Evolutionary conservation across 2,329 filamentous ascomycete species (phyloP).

Genomic region (Sporothrix inflata): DNA sequence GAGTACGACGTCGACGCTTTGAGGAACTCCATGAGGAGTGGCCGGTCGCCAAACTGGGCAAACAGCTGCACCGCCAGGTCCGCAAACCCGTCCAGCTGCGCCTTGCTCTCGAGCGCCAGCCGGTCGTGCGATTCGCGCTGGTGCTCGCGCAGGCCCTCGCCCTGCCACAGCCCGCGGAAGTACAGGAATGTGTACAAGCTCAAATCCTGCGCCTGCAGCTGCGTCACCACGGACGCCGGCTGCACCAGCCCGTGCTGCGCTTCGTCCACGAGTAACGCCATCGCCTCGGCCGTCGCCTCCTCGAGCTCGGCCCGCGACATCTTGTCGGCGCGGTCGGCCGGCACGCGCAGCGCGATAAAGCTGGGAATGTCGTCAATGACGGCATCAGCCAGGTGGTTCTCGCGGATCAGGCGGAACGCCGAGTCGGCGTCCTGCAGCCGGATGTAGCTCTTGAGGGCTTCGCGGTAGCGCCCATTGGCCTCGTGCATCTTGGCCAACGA

Average conservation of each 20-base stretch:
- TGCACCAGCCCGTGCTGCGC: slow-evolving; percentile 85
- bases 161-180: slow-evolving; percentile 81
- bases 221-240: slow-evolving; percentile 74
- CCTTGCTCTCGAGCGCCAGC: slow-evolving; percentile 60
- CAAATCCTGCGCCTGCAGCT: slow-evolving; percentile 70
- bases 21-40: slow-evolving; percentile 83
- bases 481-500: slow-evolving; percentile 83
- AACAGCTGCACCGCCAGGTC: slow-evolving; percentile 87
- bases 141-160: slow-evolving; percentile 64
- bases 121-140: slow-evolving; percentile 59
- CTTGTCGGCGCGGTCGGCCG: slow-evolving; percentile 66
- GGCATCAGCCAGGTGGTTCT: slow-evolving; percentile 87
- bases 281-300: slow-evolving; percentile 78
- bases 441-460: slow-evolving; percentile 88
- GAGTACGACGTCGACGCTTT: slow-evolving; percentile 82
- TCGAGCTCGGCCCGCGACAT: slow-evolving; percentile 74
- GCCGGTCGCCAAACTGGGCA: slow-evolving; percentile 73
- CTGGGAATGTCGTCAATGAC: slow-evolving; percentile 87
- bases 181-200: slow-evolving; percentile 90
- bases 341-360: slow-evolving; percentile 85
- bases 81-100: slow-evolving; percentile 82
- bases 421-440: slow-evolving; percentile 88
- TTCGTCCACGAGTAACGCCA: slow-evolving; percentile 85
- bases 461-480: slow-evolving; percentile 75
- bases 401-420: slow-evolving; percentile 81